Evolutionary conservation across 2,329 filamentous ascomycete species (phyloP), one percentile per base, ranked within the genome.

Genomic region (Phialophora macrospora): DNA sequence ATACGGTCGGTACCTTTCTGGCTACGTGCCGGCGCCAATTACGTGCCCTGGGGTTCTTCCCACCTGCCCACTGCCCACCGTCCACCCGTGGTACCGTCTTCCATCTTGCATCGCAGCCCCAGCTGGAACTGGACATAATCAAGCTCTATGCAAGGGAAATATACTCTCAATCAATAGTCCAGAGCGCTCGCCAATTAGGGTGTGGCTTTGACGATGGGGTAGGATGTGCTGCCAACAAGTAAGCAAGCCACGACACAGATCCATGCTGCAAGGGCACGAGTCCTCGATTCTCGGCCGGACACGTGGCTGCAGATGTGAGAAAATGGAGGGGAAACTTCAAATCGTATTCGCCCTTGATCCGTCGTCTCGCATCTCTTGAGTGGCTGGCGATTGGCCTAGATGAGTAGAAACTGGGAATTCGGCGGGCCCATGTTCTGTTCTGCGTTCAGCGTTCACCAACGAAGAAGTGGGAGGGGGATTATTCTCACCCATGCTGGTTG

Each of bases 251-350:
- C 58, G 44, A 55, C 38, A 46, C 38, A 49, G 58, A 65, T 57
- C 54, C 44, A 12, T 55, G 24, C 59, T 66, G 64, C 64, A 64
- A 60, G 62, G 62, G 62, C 56, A 41, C 4, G 22, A 17, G 22
- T 60, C 41, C 46, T 55, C 62, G 55, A 64, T 64, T 64, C 64
- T 34, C 64, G 64, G 44, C 22, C 51, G 60, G 54, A 64, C 65
- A 67, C 65, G 65, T 67, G 65, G 65, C 65, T 32, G 52, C 52
- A 20, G 52, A 20, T 26, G 20, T 26, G 48, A 44, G 38, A 44
- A 44, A 44, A 6, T 17, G 17, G 38, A 44, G 38, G 14, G 14
- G 34, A 3, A 41, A 1, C n/a, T 44, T 14, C 34, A 38, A 38
- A 38, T 38, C 34, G 34, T 38, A 14, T 14, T 38, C 34, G 34